phyloP scores from a whole-genome alignment of 2,329 filamentous ascomycete species.

The Biscogniauxia mediterranea region DNA sequence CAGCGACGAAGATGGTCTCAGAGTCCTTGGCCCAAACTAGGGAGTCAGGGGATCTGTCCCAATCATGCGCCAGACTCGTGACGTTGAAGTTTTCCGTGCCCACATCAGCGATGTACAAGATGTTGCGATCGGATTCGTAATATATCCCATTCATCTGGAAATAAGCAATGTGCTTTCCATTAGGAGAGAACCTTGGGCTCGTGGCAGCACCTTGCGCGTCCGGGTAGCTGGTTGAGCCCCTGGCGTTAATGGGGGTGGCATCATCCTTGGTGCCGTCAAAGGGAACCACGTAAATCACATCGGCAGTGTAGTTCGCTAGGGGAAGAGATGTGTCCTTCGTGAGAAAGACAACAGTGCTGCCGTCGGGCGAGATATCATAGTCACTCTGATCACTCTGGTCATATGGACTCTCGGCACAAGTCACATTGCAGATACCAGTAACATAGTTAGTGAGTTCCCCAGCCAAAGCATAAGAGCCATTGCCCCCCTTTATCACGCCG shows the following conservation, averaged over 20 bases:
- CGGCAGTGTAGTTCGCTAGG: slow-evolving; percentile 51
- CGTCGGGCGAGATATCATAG: slow-evolving; percentile 55
- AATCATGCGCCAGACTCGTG: slow-evolving; percentile 30
- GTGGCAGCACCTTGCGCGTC: slow-evolving; percentile 36
- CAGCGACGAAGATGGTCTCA: slow-evolving; percentile 30
- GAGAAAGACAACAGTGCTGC: slow-evolving; percentile 49
- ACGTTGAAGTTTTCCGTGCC: slow-evolving; percentile 48
- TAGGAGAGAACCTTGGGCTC: slow-evolving; percentile 51
- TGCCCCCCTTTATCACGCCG: slow-evolving; percentile 43
- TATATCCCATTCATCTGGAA: slow-evolving; percentile 58
- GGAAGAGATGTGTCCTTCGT: slow-evolving; percentile 55
- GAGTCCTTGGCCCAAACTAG: slow-evolving; percentile 30
- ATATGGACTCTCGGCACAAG: slow-evolving; percentile 44
- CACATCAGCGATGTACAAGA: slow-evolving; percentile 37
- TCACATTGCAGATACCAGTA: slow-evolving; percentile 34
- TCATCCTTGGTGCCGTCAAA: slow-evolving; percentile 31
- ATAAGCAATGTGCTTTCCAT: slow-evolving; percentile 57
- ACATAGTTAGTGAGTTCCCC: slow-evolving; percentile 36
- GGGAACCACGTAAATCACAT: slow-evolving; percentile 36
- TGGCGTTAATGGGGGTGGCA: slow-evolving; percentile 34
- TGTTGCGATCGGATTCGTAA: slow-evolving; percentile 51
- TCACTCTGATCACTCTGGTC: slow-evolving; percentile 54
- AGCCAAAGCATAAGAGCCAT: slow-evolving; percentile 29
- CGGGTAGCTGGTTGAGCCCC: slow-evolving; percentile 29
- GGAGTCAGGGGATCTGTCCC: slow-evolving; percentile 31